Evolutionary conservation across 2,329 filamentous ascomycete genomes (phyloP), one percentile per base, ranked within the genome.

Genomic region (Xylaria sp.): DNA sequence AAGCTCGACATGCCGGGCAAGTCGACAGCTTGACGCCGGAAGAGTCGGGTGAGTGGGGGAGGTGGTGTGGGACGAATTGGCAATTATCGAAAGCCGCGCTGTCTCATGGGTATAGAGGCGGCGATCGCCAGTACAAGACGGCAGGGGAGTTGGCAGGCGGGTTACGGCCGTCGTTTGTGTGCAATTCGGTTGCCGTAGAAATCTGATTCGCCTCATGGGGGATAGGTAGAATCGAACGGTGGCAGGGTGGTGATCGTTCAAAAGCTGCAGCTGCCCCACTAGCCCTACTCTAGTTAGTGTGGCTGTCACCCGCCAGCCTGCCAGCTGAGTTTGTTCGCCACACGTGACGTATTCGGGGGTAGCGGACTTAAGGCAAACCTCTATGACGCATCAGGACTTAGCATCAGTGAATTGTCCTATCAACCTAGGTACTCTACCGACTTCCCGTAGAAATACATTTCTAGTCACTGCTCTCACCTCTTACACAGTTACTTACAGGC

Each of bases 1-100:
- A 70, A 59, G 63, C 62, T 66, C 56, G 69, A 70, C 69, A 71
- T 71, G 57, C 40, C 56, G 65, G 64, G 62, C 66, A 59, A 59
- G 49, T 59, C 56, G 44, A 56, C 54, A 57, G 49, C 57, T 56
- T 52, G 49, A 22, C 44, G 44, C 58, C 56, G 58, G 58, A 51
- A 52, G 52, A 57, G 56, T 59, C 52, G 59, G 63, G 44, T 56
- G 49, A 46, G 39, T 48, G 39, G 43, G 55, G 40, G 55, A 48
- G 52, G 49, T 44, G 48, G 42, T 39, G 49, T 44, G 48, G 42
- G 41, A 48, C 39, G 48, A 52, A 24, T 56, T 22, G 22, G 48
- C 39, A 51, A 53, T 49, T 49, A 39, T 46, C 43, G 38, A 47
- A 26, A 34, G 39, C 39, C 54, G 55, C 50, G 48, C 47, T 66